Evolutionary conservation across 2,329 filamentous ascomycete genomes (phyloP), one percentile per base, ranked within the genome.

Genomic region (Westerdykella sp.): DNA sequence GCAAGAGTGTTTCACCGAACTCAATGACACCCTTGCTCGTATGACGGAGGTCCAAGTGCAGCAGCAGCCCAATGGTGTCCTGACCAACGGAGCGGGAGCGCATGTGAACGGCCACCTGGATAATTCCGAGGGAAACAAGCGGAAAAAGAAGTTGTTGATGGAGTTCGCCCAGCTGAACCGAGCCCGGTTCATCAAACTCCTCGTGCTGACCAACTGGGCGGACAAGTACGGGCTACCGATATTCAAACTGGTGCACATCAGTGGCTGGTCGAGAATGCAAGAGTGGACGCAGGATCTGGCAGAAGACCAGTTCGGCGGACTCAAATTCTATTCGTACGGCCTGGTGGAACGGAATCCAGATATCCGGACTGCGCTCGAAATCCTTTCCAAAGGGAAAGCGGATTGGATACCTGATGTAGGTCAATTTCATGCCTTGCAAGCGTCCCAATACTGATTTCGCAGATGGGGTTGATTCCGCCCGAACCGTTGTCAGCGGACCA

Each of bases 171-270:
- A 91, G 62, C 78, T 81, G 16, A 80, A 85, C 58, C 84, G 95
- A 59, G 81, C 84, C 23, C 88, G 87, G 70, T 97, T 94, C 74
- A 87, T 95, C 64, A 97, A 98, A 70, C 79, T 90, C 6, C 75
- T 96, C 15, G 88, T 98, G 16, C 83, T 98, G 37, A 82, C 85
- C 1, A 85, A 93, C 68, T 98, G 93, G 93, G 85, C 59, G 84
- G 86, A 63, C 81, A 64, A 61, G 39, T 56, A 59, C 14, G 49
- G 84, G 28, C 76, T 81, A 32, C 81, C 85, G 54, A 86, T 97
- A 54, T 85, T 84, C 70, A 88, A 85, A 66, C 76, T 97, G 47
- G 94, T 97, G 52, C 90, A 97, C 59, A 71, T 98, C 51, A 86
- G 85, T 60, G 75, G 77, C 21, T 88, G 91, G 72, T 74, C 94